A percentile compares a stretch with the other conserved stretches of the same genome.
Evolutionary conservation across 1,139 yeast genomes (phyloP).

Genomic region (Ashbya aceris): DNA sequence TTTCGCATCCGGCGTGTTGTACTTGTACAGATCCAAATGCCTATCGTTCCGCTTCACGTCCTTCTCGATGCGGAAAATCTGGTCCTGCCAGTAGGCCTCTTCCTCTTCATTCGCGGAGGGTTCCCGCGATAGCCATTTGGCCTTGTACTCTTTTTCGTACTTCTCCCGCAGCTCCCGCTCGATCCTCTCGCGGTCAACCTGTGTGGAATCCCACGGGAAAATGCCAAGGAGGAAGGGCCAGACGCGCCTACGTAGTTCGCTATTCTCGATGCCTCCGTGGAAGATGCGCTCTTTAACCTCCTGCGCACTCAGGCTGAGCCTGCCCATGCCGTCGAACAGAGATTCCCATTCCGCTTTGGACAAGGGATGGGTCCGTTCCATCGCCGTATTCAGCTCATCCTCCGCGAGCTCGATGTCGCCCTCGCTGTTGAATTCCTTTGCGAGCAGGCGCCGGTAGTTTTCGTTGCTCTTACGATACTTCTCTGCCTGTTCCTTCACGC

Average conservation of each 20-base stretch:
- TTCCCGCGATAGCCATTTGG: constrained; percentile 42
- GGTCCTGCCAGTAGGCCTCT: constrained; percentile 80
- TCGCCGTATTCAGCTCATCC: constrained; percentile 24
- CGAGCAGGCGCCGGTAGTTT: constrained; percentile 48
- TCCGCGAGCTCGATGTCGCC: constrained; percentile 36
- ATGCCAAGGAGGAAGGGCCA: constrained; percentile 83
- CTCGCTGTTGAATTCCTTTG: constrained; percentile 56
- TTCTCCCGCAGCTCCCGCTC: constrained; percentile 49
- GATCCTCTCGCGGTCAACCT: constrained; percentile 55
- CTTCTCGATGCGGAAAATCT: constrained; percentile 79
- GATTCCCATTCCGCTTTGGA: constrained; percentile 71
- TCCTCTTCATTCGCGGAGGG: constrained; percentile 40
- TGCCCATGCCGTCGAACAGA: constrained; percentile 72
- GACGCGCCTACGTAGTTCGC: constrained; percentile 54
- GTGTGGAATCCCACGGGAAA: constrained; percentile 80
- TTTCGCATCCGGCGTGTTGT: constrained; percentile 31
- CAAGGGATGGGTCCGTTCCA: constrained; percentile 42
- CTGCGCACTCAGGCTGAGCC: constrained; percentile 56
- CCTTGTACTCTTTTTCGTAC: constrained; percentile 55
- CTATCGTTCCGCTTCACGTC: constrained; percentile 92
- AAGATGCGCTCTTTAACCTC: constrained; percentile 78
- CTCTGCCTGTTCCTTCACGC: constrained; percentile 89
- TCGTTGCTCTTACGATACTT: constrained; percentile 57
- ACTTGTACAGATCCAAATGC: constrained; percentile 53
- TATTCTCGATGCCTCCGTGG: constrained; percentile 73